phyloP scores from a whole-genome alignment of 1,284 basidiomycete genomes.

The Cutaneotrichosporon cavernicola region DNA sequence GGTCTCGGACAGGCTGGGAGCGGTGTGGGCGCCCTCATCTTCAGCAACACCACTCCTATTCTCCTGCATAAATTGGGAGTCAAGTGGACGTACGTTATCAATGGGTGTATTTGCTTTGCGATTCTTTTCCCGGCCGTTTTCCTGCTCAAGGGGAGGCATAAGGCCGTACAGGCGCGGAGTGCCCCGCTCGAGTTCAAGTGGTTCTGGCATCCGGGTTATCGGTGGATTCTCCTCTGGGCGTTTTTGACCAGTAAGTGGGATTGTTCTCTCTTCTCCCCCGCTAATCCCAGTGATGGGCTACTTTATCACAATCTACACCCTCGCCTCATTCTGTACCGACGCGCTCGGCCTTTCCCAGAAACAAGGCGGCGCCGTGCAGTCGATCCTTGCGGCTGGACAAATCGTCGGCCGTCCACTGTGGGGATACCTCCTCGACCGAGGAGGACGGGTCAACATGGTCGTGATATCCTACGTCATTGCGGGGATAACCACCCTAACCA shows the following conservation, averaged over 20 bases:
- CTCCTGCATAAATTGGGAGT: slow-evolving; percentile 43
- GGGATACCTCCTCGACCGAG: slow-evolving; percentile 51
- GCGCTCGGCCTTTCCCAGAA: slow-evolving; percentile 52
- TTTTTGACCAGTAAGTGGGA: slow-evolving; percentile 27
- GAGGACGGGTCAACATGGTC: slow-evolving; percentile 53
- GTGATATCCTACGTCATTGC: slow-evolving; percentile 50
- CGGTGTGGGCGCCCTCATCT: slow-evolving; percentile 49
- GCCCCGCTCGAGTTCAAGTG: slow-evolving; percentile 22
- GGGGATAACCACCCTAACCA: slow-evolving; percentile 50
- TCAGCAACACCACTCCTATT: slow-evolving; percentile 46
- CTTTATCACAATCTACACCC: slow-evolving; percentile 54
- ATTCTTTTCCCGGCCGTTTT: slow-evolving; percentile 47
- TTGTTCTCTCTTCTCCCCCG: no score
- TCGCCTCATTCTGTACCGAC: slow-evolving; percentile 54
- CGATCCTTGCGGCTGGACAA: slow-evolving; percentile 54
- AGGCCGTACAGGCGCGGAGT: slow-evolving; percentile 29
- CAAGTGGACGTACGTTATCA: slow-evolving; percentile 49
- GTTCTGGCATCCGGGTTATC: slow-evolving; percentile 24
- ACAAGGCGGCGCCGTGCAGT: slow-evolving; percentile 53
- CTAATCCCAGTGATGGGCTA: slow-evolving; percentile 49
- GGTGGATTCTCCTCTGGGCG: slow-evolving; percentile 20
- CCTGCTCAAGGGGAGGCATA: slow-evolving; percentile 45
- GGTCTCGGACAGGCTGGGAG: slow-evolving; percentile 45
- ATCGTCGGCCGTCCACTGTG: slow-evolving; percentile 54
- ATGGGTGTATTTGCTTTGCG: slow-evolving; percentile 48